Conservation (phyloP, 148 eudicot genomes). For the Rhododendron henanense region DNA sequence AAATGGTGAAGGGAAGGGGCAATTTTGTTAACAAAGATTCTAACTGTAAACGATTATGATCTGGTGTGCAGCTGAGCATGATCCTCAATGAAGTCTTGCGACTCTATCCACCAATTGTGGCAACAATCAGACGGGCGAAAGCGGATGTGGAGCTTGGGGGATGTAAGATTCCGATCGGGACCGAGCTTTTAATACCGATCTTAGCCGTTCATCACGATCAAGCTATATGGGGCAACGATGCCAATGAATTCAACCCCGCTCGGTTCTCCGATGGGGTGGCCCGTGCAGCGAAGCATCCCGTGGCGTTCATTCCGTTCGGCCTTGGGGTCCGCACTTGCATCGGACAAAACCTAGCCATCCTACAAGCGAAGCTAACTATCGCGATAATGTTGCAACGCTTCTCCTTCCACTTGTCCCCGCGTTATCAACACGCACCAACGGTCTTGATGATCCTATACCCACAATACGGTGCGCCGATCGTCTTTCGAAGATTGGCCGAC, state of each 20-base stretch:
- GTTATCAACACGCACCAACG: conserved; percentile 84
- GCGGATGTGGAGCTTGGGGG: conserved; percentile 66
- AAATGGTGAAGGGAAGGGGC: not conserved
- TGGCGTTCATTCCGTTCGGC: conserved; percentile 83
- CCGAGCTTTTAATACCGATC: conserved; percentile 79
- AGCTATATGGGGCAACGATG: conserved; percentile 72
- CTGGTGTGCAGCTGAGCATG: conserved; percentile 66
- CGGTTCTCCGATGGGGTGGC: conserved; percentile 73
- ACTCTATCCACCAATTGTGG: conserved; percentile 80
- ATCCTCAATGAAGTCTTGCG: conserved; percentile 80
- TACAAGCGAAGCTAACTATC: conserved; percentile 76
- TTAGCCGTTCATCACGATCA: conserved; percentile 86
- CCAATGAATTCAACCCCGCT: conserved; percentile 67
- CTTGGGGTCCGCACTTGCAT: conserved; percentile 76
- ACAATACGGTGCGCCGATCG: conserved; percentile 80
- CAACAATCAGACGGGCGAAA: conserved; percentile 79
- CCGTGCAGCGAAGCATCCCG: conserved; percentile 82
- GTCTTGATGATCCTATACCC: conserved; percentile 82
- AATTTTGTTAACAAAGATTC: not conserved
- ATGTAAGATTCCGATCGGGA: conserved; percentile 63
- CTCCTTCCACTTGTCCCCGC: conserved; percentile 57
- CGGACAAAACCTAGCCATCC: conserved; percentile 81
- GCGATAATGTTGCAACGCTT: conserved; percentile 64
- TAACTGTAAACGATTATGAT: not conserved
- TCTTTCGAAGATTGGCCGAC: conserved; percentile 41